phyloP scores from a whole-genome alignment of 805 yeast species.

The Candida boleticola region DNA sequence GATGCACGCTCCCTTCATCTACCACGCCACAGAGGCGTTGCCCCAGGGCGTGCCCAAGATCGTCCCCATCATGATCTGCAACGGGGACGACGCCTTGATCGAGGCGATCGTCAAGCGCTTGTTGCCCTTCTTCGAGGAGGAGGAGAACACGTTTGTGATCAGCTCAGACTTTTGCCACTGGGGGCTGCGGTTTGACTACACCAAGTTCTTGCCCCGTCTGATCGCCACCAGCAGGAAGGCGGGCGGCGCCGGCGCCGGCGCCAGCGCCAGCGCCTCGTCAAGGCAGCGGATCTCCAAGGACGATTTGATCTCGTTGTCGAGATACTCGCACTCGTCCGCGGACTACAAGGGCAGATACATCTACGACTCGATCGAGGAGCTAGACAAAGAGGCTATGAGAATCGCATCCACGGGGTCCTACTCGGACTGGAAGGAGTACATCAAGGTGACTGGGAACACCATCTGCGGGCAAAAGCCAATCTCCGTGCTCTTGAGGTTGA shows the following conservation, averaged over 20 bases:
- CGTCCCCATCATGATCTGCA: constrained; percentile 80
- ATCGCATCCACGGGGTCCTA: constrained; percentile 56
- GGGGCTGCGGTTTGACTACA: constrained; percentile 52
- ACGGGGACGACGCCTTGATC: constrained; percentile 47
- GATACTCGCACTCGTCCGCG: constrained; percentile 2
- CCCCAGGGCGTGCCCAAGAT: constrained; percentile 43
- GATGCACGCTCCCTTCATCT: constrained; percentile 84
- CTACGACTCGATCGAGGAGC: constrained; percentile 65
- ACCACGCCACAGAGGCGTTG: constrained; percentile 41
- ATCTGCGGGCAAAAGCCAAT: constrained; percentile 92
- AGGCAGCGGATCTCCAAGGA: constrained; percentile 20
- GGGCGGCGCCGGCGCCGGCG: background rate
- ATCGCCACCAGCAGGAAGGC: too few relatives aligned
- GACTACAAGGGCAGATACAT: constrained; percentile 49
- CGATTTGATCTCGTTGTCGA: constrained; percentile 13
- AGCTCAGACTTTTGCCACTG: constrained; percentile 96
- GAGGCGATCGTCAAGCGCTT: constrained; percentile 46
- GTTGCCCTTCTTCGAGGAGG: constrained; percentile 51
- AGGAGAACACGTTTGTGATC: constrained; percentile 65
- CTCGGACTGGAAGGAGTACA: constrained; percentile 62
- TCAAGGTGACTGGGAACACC: constrained; percentile 74
- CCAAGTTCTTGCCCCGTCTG: constrained; percentile 32
- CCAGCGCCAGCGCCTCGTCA: background rate
- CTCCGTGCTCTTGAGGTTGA: constrained; percentile 54
- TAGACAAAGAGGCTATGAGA: constrained; percentile 73